phyloP scores from a whole-genome alignment of 2,329 filamentous ascomycete species.

The Pyrenochaeta sp. region DNA sequence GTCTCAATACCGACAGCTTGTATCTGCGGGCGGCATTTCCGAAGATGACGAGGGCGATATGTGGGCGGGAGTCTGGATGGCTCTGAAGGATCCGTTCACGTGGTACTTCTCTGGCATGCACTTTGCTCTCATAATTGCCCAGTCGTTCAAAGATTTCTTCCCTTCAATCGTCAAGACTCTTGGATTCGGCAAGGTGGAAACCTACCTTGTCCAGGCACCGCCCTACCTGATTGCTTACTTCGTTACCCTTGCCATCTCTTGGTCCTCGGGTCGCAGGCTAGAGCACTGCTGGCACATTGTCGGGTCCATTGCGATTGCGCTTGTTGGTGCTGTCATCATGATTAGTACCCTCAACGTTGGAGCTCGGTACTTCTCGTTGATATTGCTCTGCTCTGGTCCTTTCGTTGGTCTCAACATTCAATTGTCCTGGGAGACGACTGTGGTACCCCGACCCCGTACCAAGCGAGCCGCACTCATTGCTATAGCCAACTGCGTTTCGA shows the following conservation, averaged over 20 bases:
- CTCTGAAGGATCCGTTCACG: conserved; percentile 48
- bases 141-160: conserved; percentile 40
- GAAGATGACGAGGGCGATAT: conserved; percentile 51
- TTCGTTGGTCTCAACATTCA: conserved; percentile 52
- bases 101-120: conserved; percentile 52
- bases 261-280: conserved; percentile 33
- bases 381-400: conserved; percentile 43
- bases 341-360: conserved; percentile 38
- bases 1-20: conserved; percentile 30
- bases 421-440: conserved; percentile 53
- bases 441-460: conserved; percentile 50
- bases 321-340: conserved; percentile 30
- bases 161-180: conserved; percentile 31
- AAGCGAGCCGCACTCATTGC: conserved; percentile 55
- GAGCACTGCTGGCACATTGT: conserved; percentile 42
- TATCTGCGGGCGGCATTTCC: conserved; percentile 32
- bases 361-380: conserved; percentile 38
- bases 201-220: conserved; percentile 53
- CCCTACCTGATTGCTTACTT: conserved; percentile 45
- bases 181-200: conserved; percentile 25
- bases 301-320: conserved; percentile 20
- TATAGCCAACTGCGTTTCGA: conserved; percentile 51
- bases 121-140: conserved; percentile 39
- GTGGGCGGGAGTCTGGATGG: conserved; percentile 45
- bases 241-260: conserved; percentile 31